phyloP scores from a whole-genome alignment of 306 rosid species.

The Fragaria nilgerrensis region DNA sequence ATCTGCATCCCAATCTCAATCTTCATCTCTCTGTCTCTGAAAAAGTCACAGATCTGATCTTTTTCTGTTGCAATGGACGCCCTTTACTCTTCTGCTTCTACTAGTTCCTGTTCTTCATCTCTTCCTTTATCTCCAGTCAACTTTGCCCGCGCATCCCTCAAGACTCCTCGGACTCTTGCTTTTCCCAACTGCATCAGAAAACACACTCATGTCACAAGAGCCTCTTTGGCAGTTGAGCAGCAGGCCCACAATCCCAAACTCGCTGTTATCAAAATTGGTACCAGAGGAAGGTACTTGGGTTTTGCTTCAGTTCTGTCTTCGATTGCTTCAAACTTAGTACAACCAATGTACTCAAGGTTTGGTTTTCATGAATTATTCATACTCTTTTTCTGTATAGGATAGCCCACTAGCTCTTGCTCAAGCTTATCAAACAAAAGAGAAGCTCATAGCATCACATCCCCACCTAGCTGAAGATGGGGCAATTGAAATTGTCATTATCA shows the following conservation, averaged over 20 bases:
- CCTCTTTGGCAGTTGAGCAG: constrained; percentile 63
- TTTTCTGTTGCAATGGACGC: constrained; percentile 29
- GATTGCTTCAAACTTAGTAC: no score
- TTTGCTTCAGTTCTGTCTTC: no score
- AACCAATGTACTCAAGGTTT: no score
- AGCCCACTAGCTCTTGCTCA: constrained; percentile 94
- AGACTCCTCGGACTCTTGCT: constrained; percentile 23
- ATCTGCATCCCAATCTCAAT: not conserved
- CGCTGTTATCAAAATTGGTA: constrained; percentile 74
- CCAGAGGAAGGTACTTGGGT: constrained; percentile 73
- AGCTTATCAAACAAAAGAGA: constrained; percentile 84
- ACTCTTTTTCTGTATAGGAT: constrained; percentile 44
- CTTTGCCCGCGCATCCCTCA: constrained; percentile 34
- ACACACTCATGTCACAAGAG: constrained; percentile 32
- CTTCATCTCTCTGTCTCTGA: not conserved
- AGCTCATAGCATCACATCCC: constrained; percentile 67
- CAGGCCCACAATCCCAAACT: constrained; percentile 39
- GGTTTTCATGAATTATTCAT: no score
- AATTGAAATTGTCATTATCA: constrained; percentile 70
- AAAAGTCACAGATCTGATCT: not conserved
- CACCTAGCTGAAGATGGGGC: constrained; percentile 90
- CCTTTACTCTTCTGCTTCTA: not conserved
- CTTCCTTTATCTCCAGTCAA: constrained; percentile 18
- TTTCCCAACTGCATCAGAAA: constrained; percentile 29
- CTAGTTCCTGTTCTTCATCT: no score